A percentile compares a stretch with the other conserved stretches of the same genome.
Evolutionary conservation across 345 rosid genomes (phyloP).

Genomic region (Camelina hispida): DNA sequence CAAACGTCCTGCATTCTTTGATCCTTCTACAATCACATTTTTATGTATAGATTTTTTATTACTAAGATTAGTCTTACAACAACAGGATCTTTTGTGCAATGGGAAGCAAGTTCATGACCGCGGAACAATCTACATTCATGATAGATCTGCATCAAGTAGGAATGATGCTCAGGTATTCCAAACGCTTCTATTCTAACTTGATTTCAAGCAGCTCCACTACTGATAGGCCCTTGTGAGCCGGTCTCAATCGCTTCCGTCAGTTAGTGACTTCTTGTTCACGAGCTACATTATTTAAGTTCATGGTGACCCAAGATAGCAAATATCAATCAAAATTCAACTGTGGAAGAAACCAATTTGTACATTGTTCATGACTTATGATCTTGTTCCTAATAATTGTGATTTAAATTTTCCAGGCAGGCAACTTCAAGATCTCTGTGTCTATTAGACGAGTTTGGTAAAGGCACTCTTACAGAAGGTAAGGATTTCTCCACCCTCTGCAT

Average conservation of each 20-base stretch:
- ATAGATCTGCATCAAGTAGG: conserved; percentile 99
- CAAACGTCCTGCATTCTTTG: conserved; percentile 22
- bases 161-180: conserved; percentile 81
- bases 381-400: conserved; percentile 19
- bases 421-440: conserved; percentile 89
- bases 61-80: conserved; percentile 37
- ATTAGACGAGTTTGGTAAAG: conserved; percentile 98
- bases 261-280: conserved; percentile 18
- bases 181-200: conserved; percentile 12
- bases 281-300: conserved; percentile 18
- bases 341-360: conserved; percentile 15
- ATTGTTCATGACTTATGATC: conserved; percentile 5
- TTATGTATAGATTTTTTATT: conserved; percentile 16
- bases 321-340: conserved; percentile 17
- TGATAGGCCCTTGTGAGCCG: background rate
- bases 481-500: conserved; percentile 2
- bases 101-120: conserved; percentile 94
- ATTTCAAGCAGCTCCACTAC: conserved; percentile 12
- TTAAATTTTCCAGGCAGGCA: conserved; percentile 68
- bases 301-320: conserved; percentile 12
- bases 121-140: conserved; percentile 94
- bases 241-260: conserved; percentile 1
- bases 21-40: conserved; percentile 26
- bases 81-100: conserved; percentile 91
- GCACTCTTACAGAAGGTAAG: conserved; percentile 90